These are phyloP conservation scores for Gautieria morchelliformis DNA, from an alignment of 768 basidiomycete species.

Conservation along the genomic window DNA sequence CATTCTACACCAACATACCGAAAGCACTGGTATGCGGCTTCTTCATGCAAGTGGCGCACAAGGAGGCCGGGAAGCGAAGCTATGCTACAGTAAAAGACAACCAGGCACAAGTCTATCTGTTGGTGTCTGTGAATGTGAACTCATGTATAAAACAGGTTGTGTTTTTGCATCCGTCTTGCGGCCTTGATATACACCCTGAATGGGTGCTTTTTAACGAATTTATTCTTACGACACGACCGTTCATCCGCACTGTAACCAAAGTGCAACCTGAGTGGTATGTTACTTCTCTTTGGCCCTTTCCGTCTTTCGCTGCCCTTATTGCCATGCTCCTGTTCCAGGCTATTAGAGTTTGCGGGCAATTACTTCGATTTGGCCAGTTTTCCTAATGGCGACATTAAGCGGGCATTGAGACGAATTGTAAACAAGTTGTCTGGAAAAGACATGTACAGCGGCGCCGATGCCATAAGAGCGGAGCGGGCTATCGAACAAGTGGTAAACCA, in stretches of 20 bases:
- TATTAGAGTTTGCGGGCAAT: conserved; percentile 48
- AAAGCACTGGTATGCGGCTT: conserved; percentile 84
- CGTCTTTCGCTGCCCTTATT: neutral
- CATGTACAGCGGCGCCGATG: no score
- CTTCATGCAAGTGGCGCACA: conserved; percentile 98
- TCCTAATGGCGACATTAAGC: conserved; percentile 63
- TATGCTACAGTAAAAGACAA: conserved; percentile 95
- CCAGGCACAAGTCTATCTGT: conserved; percentile 41
- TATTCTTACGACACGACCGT: conserved; percentile 79
- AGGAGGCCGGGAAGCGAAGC: conserved; percentile 80
- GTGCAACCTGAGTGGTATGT: conserved; percentile 78
- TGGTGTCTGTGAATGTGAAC: neutral
- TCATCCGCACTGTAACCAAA: conserved; percentile 87
- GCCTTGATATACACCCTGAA: conserved; percentile 78
- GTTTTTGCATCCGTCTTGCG: conserved; percentile 76
- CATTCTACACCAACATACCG: conserved; percentile 65
- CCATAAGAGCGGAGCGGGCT: no score
- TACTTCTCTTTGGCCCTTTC: neutral
- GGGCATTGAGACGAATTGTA: conserved; percentile 43
- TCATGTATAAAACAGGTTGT: conserved; percentile 38
- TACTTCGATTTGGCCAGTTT: conserved; percentile 68
- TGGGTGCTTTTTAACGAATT: conserved; percentile 96
- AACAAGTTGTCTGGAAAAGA: conserved; percentile 47
- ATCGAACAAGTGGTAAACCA: no score
- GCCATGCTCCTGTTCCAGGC: conserved; percentile 27